Conservation (phyloP, 2,329 filamentous ascomycete species). For the Diplodia corticola region DNA sequence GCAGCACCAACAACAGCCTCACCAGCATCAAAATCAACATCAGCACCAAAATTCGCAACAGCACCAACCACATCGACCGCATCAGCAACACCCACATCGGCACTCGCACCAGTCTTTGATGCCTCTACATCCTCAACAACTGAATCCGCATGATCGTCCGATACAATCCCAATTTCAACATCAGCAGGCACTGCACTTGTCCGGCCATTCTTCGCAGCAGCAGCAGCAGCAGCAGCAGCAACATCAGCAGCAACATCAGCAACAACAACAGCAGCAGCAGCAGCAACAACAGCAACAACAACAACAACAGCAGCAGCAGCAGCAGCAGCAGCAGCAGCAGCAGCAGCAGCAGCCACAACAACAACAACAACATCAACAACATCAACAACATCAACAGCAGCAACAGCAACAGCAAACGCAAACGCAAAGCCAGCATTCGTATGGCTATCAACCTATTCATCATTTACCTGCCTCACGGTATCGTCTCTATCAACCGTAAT, state of each 20-base stretch:
- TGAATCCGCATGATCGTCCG: not conserved
- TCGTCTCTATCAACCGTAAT: slow-evolving; percentile 14
- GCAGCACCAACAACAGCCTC: not conserved
- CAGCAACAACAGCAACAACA: not conserved
- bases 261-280: not conserved
- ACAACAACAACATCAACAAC: no score
- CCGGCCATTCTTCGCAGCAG: slow-evolving; percentile 1
- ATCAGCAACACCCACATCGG: not conserved
- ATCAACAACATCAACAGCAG: not conserved
- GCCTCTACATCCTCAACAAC: slow-evolving; percentile 4
- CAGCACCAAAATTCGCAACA: not conserved
- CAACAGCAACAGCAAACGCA: not conserved
- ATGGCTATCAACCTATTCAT: slow-evolving; percentile 8
- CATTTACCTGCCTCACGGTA: slow-evolving; percentile 6
- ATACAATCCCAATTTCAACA: not conserved
- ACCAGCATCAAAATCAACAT: not conserved
- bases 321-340: not conserved
- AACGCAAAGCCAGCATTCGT: not conserved
- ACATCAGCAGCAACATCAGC: no score
- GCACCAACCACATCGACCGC: not conserved
- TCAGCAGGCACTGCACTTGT: not conserved
- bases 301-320: not conserved
- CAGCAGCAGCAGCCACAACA: not conserved
- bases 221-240: slow-evolving; percentile 1
- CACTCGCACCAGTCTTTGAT: not conserved